Percentiles rank a stretch among this genome's conserved stretches.
phyloP scores from a whole-genome alignment of 75 land plant species.

The Cryptomeria japonica region DNA sequence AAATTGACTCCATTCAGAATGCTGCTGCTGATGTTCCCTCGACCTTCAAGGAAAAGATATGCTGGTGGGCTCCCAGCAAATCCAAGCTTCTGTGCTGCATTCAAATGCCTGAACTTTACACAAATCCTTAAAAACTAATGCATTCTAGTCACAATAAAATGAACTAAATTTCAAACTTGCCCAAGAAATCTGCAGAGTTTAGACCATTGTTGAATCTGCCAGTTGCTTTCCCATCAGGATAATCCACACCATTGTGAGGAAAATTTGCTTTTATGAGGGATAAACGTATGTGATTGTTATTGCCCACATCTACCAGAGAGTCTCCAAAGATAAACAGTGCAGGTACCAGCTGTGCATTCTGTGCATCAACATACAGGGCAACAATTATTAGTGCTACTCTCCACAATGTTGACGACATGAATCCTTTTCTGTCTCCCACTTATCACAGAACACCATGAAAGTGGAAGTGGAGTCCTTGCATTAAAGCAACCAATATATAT shows the following conservation, averaged over 20 bases:
- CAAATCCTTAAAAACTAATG: too few relatives aligned
- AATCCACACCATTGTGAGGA: constrained; percentile 60
- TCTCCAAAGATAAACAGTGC: constrained; percentile 63
- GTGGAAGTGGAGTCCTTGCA: neutral
- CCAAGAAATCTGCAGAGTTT: constrained; percentile 62
- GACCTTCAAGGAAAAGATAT: constrained; percentile 41
- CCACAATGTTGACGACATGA: neutral
- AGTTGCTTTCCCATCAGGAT: constrained; percentile 38
- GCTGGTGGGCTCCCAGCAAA: constrained; percentile 47
- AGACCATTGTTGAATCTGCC: constrained; percentile 67
- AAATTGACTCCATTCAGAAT: constrained; percentile 52
- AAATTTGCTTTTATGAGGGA: constrained; percentile 40
- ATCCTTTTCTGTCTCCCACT: neutral
- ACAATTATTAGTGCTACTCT: neutral
- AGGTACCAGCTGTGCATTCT: constrained; percentile 22
- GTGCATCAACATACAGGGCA: neutral
- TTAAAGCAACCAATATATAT: too few relatives aligned
- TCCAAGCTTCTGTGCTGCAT: constrained; percentile 58
- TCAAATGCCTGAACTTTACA: neutral
- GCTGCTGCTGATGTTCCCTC: constrained; percentile 10
- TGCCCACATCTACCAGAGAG: constrained; percentile 65
- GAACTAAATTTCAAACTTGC: constrained; percentile 2
- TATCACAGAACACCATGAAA: neutral
- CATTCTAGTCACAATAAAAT: neutral
- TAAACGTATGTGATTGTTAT: constrained; percentile 48